Evolutionary conservation across 495 filamentous ascomycete species (phyloP), one percentile per base, ranked within the genome.

Genomic region (Penicillium odoratum): DNA sequence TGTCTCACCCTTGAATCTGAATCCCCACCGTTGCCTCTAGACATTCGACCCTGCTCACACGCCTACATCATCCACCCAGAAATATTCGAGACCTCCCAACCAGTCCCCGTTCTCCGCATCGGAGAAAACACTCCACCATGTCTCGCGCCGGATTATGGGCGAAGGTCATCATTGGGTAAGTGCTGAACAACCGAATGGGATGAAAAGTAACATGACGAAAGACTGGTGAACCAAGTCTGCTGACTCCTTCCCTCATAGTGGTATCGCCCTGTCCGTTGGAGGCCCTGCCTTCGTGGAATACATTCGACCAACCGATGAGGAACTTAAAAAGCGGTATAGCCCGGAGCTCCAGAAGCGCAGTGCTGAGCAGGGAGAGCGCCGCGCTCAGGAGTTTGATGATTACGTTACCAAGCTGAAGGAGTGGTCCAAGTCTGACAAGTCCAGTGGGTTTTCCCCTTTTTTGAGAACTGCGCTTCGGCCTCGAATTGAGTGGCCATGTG

Each of bases 281-380:
- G 94, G 94, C 26, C 93, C 93, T 31, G 88, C 89, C 5, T 74
- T 97, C 46, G 84, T 92, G n/a, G 78, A 83, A 67, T 95, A 83
- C 61, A 77, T 98, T 38, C 83, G 85, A 50, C 94, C 95, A 4
- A 85, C 90, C 7, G 91, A 97, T 61, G 94, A 97, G 70, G 92
- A 97, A 74, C 79, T 98, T 8, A 90, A 96, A 78, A 81, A 92
- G 80, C 85, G 81, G 71, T 98, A 97, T 78, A 98, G 93, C 70
- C 92, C 93, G 1, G 94, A 98, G 13, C 83, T 98, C 4, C 90
- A 93, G 69, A 89, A 89, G 71, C 83, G 87, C 62, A 90, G 88
- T 52, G 74, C 92, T 1, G 90, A 91, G 66, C 80, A 88, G 51
- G 83, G 93, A 30, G 77, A 86, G 46, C 82, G 85, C 61, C 82